Base-by-base conservation (phyloP, 352 stramenopile genomes). In the Globisporangium acanthophoron region DNA sequence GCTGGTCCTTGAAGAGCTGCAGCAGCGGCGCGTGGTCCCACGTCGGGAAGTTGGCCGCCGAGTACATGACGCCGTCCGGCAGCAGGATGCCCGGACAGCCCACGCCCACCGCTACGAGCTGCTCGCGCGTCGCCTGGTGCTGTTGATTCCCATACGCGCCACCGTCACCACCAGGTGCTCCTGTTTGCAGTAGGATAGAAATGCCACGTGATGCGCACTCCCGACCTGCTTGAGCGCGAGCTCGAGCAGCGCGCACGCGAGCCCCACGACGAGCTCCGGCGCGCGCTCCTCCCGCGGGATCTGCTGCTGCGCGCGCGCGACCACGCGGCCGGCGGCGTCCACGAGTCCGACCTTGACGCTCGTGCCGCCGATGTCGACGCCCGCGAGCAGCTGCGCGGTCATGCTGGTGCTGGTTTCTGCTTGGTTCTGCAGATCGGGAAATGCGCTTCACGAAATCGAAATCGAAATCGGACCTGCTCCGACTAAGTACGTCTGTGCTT, bases 301-400 rank as follows among this genome's bases (percentile, higher is more conserved):
- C 8, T 69, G 68, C 37, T 75, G 60, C 51, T 92, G 77, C n/a
- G 66, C 63, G 33, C 78, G 70, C 21, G 58, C 67, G 46, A 87
- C 46, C 41, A 92, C 67, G 47, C 55, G 59, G 1, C 85, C 85
- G 7, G 77, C 59, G 13, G 59, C 56, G 18, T 62, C 67, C 21
- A 92, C 83, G 45, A 94, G 39, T 20, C 82, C 82, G 29, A 88
- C 71, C 53, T 92, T 94, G 43, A 92, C 75, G 64, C 71, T 85
- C 35, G 81, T 74, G 58, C 77, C 82, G 52, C 80, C 85, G 56
- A 92, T 87, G 56, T 94, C 85, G 27, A 92, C 67, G 48, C 82
- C 85, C 37, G 73, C 73, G 49, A 81, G 74, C 62, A 86, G 62
- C 49, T 40, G n/a, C 8, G 45, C 13, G 45, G 48, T 20, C 58